These are phyloP conservation scores for Aspergillus olivimuriae DNA, from an alignment of 495 filamentous ascomycete genomes.

Conservation along the genomic window DNA sequence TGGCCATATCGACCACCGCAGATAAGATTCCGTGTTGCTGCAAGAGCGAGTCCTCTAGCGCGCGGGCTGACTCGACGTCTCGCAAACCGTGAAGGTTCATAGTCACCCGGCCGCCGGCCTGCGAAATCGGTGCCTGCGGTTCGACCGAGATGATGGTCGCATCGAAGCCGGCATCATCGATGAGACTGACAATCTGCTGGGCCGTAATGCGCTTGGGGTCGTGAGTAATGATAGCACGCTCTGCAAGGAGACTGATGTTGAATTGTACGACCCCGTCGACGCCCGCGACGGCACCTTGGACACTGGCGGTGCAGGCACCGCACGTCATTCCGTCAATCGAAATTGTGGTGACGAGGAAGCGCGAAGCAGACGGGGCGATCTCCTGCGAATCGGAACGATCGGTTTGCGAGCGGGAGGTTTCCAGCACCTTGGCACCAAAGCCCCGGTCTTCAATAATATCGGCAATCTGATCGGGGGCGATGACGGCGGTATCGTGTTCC, in stretches of 20 bases:
- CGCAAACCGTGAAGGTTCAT: constrained; percentile 80
- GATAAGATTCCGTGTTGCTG: constrained; percentile 63
- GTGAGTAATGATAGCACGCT: constrained; percentile 85
- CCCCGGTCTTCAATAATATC: constrained; percentile 88
- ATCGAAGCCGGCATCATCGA: constrained; percentile 77
- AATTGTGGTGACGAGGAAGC: constrained; percentile 66
- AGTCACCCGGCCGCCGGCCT: constrained; percentile 46
- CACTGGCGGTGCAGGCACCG: constrained; percentile 87
- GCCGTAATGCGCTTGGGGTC: constrained; percentile 62
- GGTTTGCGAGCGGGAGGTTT: constrained; percentile 26
- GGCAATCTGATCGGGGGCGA: constrained; percentile 65
- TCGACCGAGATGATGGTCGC: constrained; percentile 60
- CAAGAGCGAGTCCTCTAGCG: constrained; percentile 63
- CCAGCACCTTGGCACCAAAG: constrained; percentile 79
- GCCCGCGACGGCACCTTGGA: constrained; percentile 75
- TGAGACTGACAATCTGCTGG: constrained; percentile 61
- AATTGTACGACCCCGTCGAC: constrained; percentile 76
- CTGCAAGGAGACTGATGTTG: constrained; percentile 87
- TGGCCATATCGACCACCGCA: constrained; percentile 63
- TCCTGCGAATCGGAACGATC: constrained; percentile 11
- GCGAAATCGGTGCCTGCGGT: constrained; percentile 24
- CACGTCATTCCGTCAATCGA: constrained; percentile 94
- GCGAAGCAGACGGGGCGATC: constrained; percentile 34
- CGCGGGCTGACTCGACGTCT: constrained; percentile 60
- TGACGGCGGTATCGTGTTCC: constrained; percentile 64